Base-by-base conservation (phyloP, 2,329 filamentous ascomycete genomes). In the Emmonsiellopsis sp. region DNA sequence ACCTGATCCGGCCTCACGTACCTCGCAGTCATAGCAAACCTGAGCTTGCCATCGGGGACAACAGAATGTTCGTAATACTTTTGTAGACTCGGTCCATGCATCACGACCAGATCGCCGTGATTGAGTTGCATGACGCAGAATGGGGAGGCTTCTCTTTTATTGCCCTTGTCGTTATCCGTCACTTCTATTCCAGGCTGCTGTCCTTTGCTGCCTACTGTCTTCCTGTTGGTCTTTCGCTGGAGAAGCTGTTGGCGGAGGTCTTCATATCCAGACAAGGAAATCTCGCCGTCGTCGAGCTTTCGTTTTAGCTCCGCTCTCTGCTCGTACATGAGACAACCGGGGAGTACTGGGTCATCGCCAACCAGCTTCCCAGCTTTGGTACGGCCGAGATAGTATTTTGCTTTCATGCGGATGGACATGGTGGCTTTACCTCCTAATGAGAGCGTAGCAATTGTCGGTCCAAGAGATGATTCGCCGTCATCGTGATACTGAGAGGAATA, bases 101-200 rank as follows among this genome's bases (percentile, higher is more conserved):
- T 83, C 7, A 82, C 67, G 0, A 82, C 72, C 16, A 82, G 63
- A 60, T 82, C 80, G 0, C 80, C 80, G 62, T 83, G 80, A 13
- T 73, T 67, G 6, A 83, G 66, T 1, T 70, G 67, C 61, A 82
- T 63, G 1, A 66, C 70, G 11, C 81, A 67, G 8, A 68, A 52
- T 2, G 61, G 56, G 7, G 62, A 63, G 44, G 58, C 64, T 43
- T 57, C 67, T 55, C 68, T 32, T 54, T 62, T 13, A 52, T 61
- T 35, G 5, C 52, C 45, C 7, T 63, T 61, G 15, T 62, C 66
- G 8, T 61, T 53, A n/a, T 65, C 59, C 1, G 73, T 47, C 0
- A 38, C 20, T 26, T 26, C 20, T 3, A 26, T 26, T 26, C 20
- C 20, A 26, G 20, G 5, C 20, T 26, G 35, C 8, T 62, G 66